Base-by-base conservation (phyloP, 352 stramenopile genomes). In the Globisporangium nagaii region DNA sequence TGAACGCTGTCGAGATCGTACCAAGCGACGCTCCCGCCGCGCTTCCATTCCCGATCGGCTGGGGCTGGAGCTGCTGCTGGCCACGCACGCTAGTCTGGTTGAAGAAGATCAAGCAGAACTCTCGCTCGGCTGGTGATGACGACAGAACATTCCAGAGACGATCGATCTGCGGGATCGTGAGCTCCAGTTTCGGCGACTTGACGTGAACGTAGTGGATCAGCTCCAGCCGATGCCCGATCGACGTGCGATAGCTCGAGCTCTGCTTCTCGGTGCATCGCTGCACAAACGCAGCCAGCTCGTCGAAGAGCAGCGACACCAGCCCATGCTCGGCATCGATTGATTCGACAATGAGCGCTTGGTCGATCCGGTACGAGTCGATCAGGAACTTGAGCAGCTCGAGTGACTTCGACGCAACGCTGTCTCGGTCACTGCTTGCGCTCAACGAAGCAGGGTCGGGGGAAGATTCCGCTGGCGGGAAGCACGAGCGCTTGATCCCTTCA, bases 121-220 rank as follows among this genome's bases (percentile, higher is more conserved):
- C 85, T 3, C 79, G 67, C 49, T 93, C 84, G n/a, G 71, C 60
- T 31, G 82, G 66, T 30, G 80, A 83, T 10, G 74, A 84, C 13
- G 80, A 89, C n/a, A 95, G 46, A 4, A 87, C 74, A 22, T 65
- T 67, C 86, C 86, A 95, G 17, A 95, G 53, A 6, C 71, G 71
- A 44, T 89, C 71, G 45, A 92, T 86, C 50, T 94, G 81, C 4
- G 73, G 70, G 15, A 91, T 74, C 22, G 66, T 84, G 1, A 95
- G 73, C 51, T 90, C 79, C 13, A 95, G 58, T 3, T 87, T 79
- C 20, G 75, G 74, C 6, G 82, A 93, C 41, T 86, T 91, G 32
- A 86, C 71, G 56, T 95, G 84, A 39, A 95, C 69, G 40, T 90
- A 94, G 40, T 94, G 82, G 43, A 95, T 88, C 53, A 95, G 58